phyloP scores from a whole-genome alignment of 2,329 filamentous ascomycete species.

The Colletotrichum lini region DNA sequence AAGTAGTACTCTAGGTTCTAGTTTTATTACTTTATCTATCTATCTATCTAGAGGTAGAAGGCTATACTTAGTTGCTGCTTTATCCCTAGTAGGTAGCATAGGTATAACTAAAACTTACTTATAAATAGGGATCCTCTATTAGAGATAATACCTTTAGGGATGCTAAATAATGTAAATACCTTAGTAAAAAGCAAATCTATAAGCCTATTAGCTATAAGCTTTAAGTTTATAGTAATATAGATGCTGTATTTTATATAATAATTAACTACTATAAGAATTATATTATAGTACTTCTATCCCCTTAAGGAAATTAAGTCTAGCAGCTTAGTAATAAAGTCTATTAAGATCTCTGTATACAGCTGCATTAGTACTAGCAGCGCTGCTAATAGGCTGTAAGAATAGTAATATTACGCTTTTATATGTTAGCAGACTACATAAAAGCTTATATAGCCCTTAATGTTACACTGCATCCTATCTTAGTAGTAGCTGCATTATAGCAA shows the following conservation, averaged over 20 bases:
- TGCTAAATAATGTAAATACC: not conserved
- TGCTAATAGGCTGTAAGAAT: not conserved
- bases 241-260: not conserved
- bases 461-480: not conserved
- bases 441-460: not conserved
- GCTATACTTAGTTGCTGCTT: not conserved
- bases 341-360: not conserved
- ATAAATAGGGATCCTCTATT: not conserved
- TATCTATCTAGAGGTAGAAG: not conserved
- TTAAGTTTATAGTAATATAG: not conserved
- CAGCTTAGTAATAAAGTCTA: not conserved
- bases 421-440: not conserved
- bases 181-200: not conserved
- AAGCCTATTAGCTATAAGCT: no score
- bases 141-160: not conserved
- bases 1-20: no score
- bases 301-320: not conserved
- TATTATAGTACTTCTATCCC: not conserved
- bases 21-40: not conserved
- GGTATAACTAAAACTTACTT: not conserved
- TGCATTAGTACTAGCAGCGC: not conserved
- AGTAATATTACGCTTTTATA: not conserved
- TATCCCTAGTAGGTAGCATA: not conserved
- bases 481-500: not conserved
- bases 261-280: not conserved